These are phyloP conservation scores for Phytophthora cryptogea DNA, from an alignment of 352 stramenopile species.

Conservation along the genomic window DNA sequence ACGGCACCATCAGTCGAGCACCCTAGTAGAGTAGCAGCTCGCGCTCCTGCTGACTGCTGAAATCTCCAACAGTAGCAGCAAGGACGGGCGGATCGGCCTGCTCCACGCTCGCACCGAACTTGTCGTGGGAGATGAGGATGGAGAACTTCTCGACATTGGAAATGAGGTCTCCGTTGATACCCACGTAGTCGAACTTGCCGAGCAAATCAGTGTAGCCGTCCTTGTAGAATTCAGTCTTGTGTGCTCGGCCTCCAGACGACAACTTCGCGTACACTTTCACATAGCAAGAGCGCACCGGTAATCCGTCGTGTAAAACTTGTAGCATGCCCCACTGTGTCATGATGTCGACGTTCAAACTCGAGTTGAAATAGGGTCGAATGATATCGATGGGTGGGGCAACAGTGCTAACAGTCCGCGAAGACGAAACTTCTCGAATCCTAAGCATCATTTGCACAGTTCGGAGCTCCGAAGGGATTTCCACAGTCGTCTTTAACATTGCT, in stretches of 20 bases:
- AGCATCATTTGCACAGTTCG: conserved; percentile 52
- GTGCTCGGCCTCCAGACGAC: conserved; percentile 1
- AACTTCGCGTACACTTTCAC: conserved; percentile 73
- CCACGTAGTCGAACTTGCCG: conserved; percentile 75
- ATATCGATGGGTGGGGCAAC: conserved; percentile 39
- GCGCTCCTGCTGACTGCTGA: conserved; percentile 24
- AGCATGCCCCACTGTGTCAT: conserved; percentile 55
- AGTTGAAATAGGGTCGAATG: conserved; percentile 59
- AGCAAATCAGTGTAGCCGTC: conserved; percentile 82
- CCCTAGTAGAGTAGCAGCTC: conserved; percentile 45
- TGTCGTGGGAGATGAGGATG: conserved; percentile 52
- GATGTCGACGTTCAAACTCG: conserved; percentile 42
- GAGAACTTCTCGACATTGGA: conserved; percentile 78
- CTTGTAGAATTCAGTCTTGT: conserved; percentile 70
- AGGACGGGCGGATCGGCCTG: conserved; percentile 51
- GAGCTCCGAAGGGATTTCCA: conserved; percentile 39
- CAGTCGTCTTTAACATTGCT: conserved; percentile 17
- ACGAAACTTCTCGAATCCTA: conserved; percentile 35
- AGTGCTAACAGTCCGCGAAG: conserved; percentile 30
- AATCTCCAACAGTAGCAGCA: conserved; percentile 37
- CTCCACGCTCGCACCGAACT: conserved; percentile 47
- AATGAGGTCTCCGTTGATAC: conserved; percentile 81
- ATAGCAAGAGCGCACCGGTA: conserved; percentile 57
- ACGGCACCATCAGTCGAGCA: too few species aligned
- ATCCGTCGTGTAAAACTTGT: conserved; percentile 48